Conservation (phyloP, 192 early-diverging fungal species). For the Cetraspora pellucida region DNA sequence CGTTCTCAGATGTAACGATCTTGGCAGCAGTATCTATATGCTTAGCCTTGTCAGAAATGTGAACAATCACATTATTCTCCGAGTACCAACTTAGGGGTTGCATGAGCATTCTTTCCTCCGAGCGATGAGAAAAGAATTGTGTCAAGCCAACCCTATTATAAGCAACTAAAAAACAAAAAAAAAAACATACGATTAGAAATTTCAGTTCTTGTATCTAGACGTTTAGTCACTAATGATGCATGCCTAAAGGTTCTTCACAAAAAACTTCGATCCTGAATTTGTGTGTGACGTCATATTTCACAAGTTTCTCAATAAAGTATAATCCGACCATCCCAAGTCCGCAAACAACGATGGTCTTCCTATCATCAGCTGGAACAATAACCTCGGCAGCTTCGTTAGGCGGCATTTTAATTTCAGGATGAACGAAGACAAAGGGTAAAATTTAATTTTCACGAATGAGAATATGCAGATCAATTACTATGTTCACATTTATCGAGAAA, state of each 20-base stretch:
- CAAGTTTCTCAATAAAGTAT: conserved; percentile 61
- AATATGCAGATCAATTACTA: no score
- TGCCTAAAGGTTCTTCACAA: conserved; percentile 55
- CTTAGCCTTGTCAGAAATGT: conserved; percentile 45
- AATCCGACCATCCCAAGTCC: conserved; percentile 73
- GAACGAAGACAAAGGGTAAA: neutral
- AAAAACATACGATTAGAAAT: neutral
- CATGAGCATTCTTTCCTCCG: conserved; percentile 48
- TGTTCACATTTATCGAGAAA: no score
- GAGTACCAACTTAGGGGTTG: conserved; percentile 54
- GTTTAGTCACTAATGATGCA: neutral
- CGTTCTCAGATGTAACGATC: conserved; percentile 33
- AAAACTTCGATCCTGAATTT: conserved; percentile 54
- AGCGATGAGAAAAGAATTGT: conserved; percentile 61
- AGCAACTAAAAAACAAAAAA: conserved; percentile 40
- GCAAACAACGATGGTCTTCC: conserved; percentile 51
- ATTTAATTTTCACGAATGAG: no score
- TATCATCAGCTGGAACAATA: neutral
- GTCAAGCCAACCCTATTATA: conserved; percentile 72
- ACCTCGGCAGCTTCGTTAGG: neutral
- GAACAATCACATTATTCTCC: conserved; percentile 49
- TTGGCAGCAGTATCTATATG: conserved; percentile 47
- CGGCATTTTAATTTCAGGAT: neutral
- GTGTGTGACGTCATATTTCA: conserved; percentile 53
- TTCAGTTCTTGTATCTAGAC: neutral